phyloP scores from a whole-genome alignment of 768 basidiomycete genomes.

The Boletus subparvulus region DNA sequence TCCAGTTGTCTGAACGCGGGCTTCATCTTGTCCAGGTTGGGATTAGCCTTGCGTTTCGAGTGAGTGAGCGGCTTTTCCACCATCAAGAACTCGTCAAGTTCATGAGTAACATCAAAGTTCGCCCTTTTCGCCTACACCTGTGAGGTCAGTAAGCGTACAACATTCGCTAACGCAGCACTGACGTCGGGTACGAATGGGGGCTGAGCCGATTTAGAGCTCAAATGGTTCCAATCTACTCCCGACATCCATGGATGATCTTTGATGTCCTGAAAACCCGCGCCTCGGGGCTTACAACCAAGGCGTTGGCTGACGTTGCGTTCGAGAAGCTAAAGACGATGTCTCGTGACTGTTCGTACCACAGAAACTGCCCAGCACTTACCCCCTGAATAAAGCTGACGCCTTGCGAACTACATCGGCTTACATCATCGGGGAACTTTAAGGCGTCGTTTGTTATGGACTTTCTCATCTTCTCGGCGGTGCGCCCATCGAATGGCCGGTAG shows the following conservation, averaged over 20 bases:
- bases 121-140: slow-evolving; percentile 78
- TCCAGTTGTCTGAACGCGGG: slow-evolving; percentile 91
- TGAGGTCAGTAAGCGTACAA: not conserved
- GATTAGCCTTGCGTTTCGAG: slow-evolving; percentile 84
- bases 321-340: slow-evolving; percentile 56
- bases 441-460: slow-evolving; percentile 81
- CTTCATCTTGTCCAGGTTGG: slow-evolving; percentile 84
- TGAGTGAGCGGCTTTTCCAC: slow-evolving; percentile 98
- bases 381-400: slow-evolving; percentile 64
- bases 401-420: slow-evolving; percentile 57
- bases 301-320: slow-evolving; percentile 78
- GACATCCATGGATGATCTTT: slow-evolving; percentile 84
- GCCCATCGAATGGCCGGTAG: slow-evolving; percentile 86
- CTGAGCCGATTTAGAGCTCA: slow-evolving; percentile 66
- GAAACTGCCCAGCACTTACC: slow-evolving; percentile 45
- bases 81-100: slow-evolving; percentile 95
- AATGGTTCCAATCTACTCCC: slow-evolving; percentile 73
- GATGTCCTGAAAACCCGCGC: slow-evolving; percentile 75
- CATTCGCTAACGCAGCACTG: slow-evolving; percentile 36
- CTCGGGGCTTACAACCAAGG: slow-evolving; percentile 73
- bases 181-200: slow-evolving; percentile 94
- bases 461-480: slow-evolving; percentile 85
- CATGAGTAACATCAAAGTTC: slow-evolving; percentile 98
- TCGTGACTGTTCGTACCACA: slow-evolving; percentile 10
- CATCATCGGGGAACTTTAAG: slow-evolving; percentile 74